Percentiles rank a stretch among this genome's conserved stretches.
These are phyloP conservation scores for Circinella minor DNA, from an alignment of 371 early-diverging fungal genomes.

Conservation along the genomic window DNA sequence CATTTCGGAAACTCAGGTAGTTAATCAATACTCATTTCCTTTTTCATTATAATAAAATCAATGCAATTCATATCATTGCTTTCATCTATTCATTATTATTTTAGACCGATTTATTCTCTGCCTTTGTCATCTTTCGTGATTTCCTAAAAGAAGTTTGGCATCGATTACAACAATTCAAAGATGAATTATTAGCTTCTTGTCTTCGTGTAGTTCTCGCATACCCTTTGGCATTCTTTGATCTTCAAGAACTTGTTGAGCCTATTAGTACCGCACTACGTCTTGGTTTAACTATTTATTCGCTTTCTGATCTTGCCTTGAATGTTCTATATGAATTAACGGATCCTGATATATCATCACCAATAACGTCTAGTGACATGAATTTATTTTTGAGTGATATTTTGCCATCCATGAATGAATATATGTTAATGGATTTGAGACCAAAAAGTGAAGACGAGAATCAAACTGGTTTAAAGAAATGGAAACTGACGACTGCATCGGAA, in stretches of 20 bases:
- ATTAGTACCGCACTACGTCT: slow-evolving; percentile 67
- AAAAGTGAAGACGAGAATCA: slow-evolving; percentile 22
- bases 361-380: slow-evolving; percentile 21
- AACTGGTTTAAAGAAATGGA: slow-evolving; percentile 12
- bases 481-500: slow-evolving; percentile 15
- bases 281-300: slow-evolving; percentile 71
- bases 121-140: slow-evolving; percentile 49
- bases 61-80: too few relatives aligned
- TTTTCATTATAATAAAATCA: too few relatives aligned
- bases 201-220: slow-evolving; percentile 66
- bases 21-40: neutral
- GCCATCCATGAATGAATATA: slow-evolving; percentile 72
- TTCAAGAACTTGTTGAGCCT: slow-evolving; percentile 55
- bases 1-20: slow-evolving; percentile 14
- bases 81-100: neutral
- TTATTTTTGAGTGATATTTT: slow-evolving; percentile 40
- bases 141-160: slow-evolving; percentile 67
- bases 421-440: slow-evolving; percentile 54
- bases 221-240: slow-evolving; percentile 63
- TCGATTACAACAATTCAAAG: slow-evolving; percentile 72
- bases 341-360: slow-evolving; percentile 17
- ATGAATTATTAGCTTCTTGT: slow-evolving; percentile 77
- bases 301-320: slow-evolving; percentile 68
- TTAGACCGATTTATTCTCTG: slow-evolving; percentile 25
- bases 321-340: slow-evolving; percentile 64